Base-by-base conservation (phyloP, 192 early-diverging fungal genomes). In the Linnemannia zychae region DNA sequence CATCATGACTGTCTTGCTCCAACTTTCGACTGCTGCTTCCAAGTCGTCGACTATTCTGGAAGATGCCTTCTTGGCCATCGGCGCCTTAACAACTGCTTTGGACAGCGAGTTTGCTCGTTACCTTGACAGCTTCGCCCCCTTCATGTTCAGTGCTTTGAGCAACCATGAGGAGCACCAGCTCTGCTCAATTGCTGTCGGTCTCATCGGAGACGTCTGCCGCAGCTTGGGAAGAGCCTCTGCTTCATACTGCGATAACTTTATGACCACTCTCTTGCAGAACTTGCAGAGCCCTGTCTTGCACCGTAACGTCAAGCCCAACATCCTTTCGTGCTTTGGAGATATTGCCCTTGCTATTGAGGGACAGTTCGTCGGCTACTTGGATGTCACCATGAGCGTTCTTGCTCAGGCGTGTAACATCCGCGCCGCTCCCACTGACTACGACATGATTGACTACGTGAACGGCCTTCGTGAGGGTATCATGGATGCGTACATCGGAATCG, bases 171-270 rank as follows among this genome's bases (percentile, higher is more conserved):
- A 99, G 81, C 92, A 96, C 86, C 95, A 98, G 87, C 89, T 99
- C 72, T 97, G 97, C 86, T 90, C 93, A 18, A 98, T 99, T 78
- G 96, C 98, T 6, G 94, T 99, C 17, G 99, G 99, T n/a, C 82
- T 98, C 38, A 96, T 99, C 78, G 98, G 98, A 28, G 99, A 99
- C 89, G 96, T 99, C 79, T 97, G 96, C 90, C 95, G 99, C 52
- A 91, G 94, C 16, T 88, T 99, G 66, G 94, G 94, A 69, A 91
- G 94, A 28, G 88, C 90, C 52, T 90, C 95, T n/a, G 82, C 92
- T 6, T 90, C 92, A n/a, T 98, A 95, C 88, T 97, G 95, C 87
- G 91, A 95, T 74, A 89, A 90, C 38, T 95, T 98, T 75, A 99
- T 99, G 96, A 88, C 92, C 24, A 89, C 95, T 24, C 77, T 99